Evolutionary conservation across 2,329 filamentous ascomycete species (phyloP).

Genomic region (Calonectria crousiana): DNA sequence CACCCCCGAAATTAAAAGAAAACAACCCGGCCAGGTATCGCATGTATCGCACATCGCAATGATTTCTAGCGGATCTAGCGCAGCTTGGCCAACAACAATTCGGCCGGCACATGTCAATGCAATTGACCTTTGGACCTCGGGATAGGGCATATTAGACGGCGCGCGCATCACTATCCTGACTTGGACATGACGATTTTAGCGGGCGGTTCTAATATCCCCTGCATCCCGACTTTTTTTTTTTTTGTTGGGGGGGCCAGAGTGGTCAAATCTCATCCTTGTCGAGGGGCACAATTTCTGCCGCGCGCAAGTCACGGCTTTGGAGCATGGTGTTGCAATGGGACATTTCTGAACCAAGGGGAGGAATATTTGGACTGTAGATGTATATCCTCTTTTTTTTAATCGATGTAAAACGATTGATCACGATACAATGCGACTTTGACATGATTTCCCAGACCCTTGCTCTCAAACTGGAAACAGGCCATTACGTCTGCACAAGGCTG

Average conservation of each 20-base stretch:
- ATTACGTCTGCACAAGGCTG: conserved; percentile 12
- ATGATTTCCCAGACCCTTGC: neutral
- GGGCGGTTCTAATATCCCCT: conserved; percentile 30
- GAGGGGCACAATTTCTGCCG: conserved; percentile 32
- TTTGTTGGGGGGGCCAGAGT: conserved; percentile 39
- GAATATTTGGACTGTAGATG: conserved; percentile 38
- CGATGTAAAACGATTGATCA: conserved; percentile 30
- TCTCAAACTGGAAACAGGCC: neutral
- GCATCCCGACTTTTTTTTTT: conserved; percentile 39
- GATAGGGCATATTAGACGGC: conserved; percentile 38
- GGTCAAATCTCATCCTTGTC: conserved; percentile 40
- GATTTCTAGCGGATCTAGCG: conserved; percentile 33
- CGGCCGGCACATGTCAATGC: conserved; percentile 27
- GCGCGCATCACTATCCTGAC: conserved; percentile 31
- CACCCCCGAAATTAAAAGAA: conserved; percentile 11
- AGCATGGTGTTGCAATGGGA: conserved; percentile 39
- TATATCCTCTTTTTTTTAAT: conserved; percentile 42
- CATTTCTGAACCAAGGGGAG: conserved; percentile 23
- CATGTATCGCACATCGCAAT: conserved; percentile 29
- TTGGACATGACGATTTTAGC: conserved; percentile 41
- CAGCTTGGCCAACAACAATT: conserved; percentile 22
- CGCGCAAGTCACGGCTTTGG: conserved; percentile 33
- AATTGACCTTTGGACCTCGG: conserved; percentile 42
- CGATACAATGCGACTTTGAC: conserved; percentile 15
- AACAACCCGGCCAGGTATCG: conserved; percentile 7